Evolutionary conservation across 2,329 filamentous ascomycete species (phyloP).

Genomic region (Colletotrichum sidae): DNA sequence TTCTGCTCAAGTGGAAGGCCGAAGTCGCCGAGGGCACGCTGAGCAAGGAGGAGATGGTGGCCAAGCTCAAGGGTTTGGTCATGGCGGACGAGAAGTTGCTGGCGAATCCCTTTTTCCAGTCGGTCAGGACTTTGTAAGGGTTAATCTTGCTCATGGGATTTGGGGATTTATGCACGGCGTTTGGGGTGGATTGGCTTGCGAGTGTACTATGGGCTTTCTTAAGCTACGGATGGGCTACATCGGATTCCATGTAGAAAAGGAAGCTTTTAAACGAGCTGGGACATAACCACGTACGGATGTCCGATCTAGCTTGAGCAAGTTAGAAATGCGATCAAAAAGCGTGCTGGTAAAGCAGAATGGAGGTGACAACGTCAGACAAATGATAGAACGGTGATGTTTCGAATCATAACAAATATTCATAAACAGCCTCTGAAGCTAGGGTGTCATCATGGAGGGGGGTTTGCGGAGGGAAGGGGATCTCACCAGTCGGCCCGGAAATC

Average conservation of each 20-base stretch:
- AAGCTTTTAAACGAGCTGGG: too few species aligned
- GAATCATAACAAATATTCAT: constrained; percentile 54
- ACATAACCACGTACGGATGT: too few species aligned
- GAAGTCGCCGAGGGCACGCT: constrained; percentile 72
- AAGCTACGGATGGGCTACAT: not conserved
- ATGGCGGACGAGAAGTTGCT: constrained; percentile 74
- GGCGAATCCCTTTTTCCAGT: constrained; percentile 78
- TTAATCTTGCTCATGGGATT: constrained; percentile 1
- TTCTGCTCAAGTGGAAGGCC: constrained; percentile 87
- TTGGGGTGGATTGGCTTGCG: not conserved
- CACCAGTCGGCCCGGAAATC: not conserved
- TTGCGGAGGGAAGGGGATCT: not conserved
- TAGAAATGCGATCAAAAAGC: too few species aligned
- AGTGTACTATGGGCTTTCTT: not conserved
- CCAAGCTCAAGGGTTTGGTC: constrained; percentile 83
- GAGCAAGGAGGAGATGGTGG: constrained; percentile 81
- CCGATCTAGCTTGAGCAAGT: too few species aligned
- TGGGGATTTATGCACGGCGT: constrained; percentile 17
- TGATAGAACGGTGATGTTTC: constrained; percentile 49
- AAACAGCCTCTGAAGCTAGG: constrained; percentile 59
- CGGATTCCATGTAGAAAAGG: not conserved
- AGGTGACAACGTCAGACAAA: constrained; percentile 29
- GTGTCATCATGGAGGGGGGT: constrained; percentile 50
- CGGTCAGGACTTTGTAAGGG: constrained; percentile 64
- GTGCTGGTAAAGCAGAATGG: not conserved